phyloP scores from a whole-genome alignment of 202 grass and related monocot species.

The Carex arenaria region DNA sequence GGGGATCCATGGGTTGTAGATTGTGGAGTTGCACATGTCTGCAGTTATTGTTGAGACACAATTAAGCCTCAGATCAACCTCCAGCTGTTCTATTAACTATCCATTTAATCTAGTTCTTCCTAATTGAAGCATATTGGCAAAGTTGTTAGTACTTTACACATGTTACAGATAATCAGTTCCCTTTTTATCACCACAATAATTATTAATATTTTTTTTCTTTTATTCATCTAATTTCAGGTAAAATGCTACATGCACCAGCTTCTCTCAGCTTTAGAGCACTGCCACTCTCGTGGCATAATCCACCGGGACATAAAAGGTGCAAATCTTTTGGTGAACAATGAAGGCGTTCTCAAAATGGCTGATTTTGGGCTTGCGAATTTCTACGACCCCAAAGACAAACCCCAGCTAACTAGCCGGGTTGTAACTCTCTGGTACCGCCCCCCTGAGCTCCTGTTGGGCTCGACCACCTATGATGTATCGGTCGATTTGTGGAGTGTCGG shows the following conservation, averaged over 20 bases:
- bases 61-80: neutral
- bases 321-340: conserved; percentile 90
- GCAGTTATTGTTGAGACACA: neutral
- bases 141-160: neutral
- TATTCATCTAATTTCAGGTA: conserved; percentile 42
- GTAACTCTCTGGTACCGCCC: conserved; percentile 97
- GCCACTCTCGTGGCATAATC: conserved; percentile 61
- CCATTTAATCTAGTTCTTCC: neutral
- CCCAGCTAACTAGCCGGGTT: conserved; percentile 84
- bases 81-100: neutral
- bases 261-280: conserved; percentile 77
- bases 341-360: conserved; percentile 89
- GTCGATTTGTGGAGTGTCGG: conserved; percentile 97
- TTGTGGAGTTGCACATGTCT: neutral
- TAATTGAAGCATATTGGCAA: neutral
- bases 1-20: neutral
- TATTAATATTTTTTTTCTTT: conserved; percentile 17
- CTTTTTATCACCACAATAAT: neutral
- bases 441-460: conserved; percentile 89
- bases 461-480: conserved; percentile 80
- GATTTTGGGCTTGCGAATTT: conserved; percentile 98
- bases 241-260: conserved; percentile 97
- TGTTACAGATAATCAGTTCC: neutral
- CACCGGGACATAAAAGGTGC: conserved; percentile 97
- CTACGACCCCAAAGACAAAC: conserved; percentile 46